A percentile compares a stretch with the other conserved stretches of the same genome.
Evolutionary conservation across 805 yeast genomes (phyloP).

Genomic region (Kurtzmaniella fragi): DNA sequence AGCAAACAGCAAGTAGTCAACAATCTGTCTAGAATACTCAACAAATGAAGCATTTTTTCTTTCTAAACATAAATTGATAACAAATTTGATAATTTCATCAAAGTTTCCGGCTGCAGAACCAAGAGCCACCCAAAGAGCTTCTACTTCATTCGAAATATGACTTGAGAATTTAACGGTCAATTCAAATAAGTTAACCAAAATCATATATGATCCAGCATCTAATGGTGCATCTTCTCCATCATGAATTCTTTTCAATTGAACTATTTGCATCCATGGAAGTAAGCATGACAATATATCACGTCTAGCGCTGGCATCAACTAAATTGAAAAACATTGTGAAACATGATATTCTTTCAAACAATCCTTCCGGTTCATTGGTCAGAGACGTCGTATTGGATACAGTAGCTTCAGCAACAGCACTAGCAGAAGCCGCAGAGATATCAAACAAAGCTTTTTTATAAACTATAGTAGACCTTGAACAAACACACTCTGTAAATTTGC

Average conservation of each 20-base stretch:
- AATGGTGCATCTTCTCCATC: conserved; percentile 8
- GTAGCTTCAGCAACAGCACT: conserved; percentile 6
- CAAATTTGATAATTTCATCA: conserved; percentile 64
- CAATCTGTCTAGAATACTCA: conserved; percentile 72
- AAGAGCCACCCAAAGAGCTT: conserved; percentile 93
- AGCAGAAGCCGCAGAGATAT: conserved; percentile 72
- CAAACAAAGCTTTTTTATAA: conserved; percentile 80
- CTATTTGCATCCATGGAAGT: conserved; percentile 89
- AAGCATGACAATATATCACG: conserved; percentile 76
- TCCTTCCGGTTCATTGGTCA: conserved; percentile 44
- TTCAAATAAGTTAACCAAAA: conserved; percentile 73
- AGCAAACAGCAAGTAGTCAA: conserved; percentile 64
- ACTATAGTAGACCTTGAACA: conserved; percentile 75
- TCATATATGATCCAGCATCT: conserved; percentile 50
- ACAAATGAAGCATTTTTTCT: conserved; percentile 71
- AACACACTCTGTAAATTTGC: conserved; percentile 62
- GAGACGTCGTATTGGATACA: conserved; percentile 11
- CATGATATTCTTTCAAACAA: conserved; percentile 63
- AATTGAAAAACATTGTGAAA: conserved; percentile 61
- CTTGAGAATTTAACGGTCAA: conserved; percentile 77
- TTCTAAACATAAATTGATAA: conserved; percentile 62
- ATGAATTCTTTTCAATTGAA: conserved; percentile 45
- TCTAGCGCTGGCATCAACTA: conserved; percentile 53
- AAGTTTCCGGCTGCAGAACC: conserved; percentile 71
- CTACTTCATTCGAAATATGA: conserved; percentile 78